Conservation (phyloP, 352 stramenopile genomes). For the Pythium periplocum region DNA sequence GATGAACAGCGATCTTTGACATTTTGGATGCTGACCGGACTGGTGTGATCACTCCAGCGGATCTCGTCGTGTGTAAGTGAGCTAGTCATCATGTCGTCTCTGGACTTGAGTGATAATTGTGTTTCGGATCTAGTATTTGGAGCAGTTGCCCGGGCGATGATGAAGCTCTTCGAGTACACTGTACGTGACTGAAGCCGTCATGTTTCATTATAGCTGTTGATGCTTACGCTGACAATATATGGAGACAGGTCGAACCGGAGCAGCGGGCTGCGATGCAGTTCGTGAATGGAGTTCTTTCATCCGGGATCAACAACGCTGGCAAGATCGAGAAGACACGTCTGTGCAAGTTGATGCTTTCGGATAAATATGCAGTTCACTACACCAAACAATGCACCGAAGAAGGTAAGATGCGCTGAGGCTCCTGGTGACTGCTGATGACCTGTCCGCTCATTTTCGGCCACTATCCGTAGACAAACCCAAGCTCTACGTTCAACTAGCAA, state of each 20-base stretch:
- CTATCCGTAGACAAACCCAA: constrained; percentile 40
- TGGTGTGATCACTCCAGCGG: constrained; percentile 27
- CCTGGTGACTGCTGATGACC: too few relatives aligned
- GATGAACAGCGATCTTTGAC: constrained; percentile 47
- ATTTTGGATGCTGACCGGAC: constrained; percentile 37
- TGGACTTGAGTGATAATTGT: background rate
- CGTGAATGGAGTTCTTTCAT: constrained; percentile 31
- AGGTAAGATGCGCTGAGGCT: constrained; percentile 11
- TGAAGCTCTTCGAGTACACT: constrained; percentile 55
- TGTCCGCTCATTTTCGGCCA: too few relatives aligned
- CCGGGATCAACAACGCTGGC: constrained; percentile 18
- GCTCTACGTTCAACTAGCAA: constrained; percentile 58
- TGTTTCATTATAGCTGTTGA: background rate
- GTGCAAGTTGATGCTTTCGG: constrained; percentile 48
- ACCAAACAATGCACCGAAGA: constrained; percentile 58
- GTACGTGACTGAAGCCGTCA: constrained; percentile 10
- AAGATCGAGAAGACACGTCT: constrained; percentile 28
- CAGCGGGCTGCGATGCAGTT: constrained; percentile 34
- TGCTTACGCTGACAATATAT: background rate
- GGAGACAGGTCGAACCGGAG: constrained; percentile 29
- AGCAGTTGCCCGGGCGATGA: constrained; percentile 35
- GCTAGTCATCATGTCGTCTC: background rate
- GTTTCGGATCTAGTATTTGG: constrained; percentile 30
- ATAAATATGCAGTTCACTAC: constrained; percentile 52
- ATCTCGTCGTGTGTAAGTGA: constrained; percentile 24